A percentile compares a stretch with the other conserved stretches of the same genome.
Evolutionary conservation across 306 rosid species (phyloP).

Genomic region (Lagenaria siceraria): DNA sequence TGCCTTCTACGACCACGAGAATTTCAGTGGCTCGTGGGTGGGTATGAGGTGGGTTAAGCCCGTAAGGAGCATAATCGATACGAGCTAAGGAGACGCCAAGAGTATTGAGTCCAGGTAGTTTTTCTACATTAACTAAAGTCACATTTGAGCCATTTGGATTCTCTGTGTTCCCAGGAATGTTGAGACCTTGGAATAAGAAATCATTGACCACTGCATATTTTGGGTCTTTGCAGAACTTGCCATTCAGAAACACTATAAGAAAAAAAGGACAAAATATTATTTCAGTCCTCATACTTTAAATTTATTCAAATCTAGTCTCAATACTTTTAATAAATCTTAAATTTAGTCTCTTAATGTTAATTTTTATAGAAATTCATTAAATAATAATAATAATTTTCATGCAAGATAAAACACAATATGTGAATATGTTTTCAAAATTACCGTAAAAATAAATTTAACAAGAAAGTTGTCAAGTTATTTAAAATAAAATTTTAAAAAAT

Average conservation of each 20-base stretch:
- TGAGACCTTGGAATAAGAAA: constrained; percentile 4
- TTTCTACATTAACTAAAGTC: constrained; percentile 2
- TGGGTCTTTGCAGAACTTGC: constrained; percentile 10
- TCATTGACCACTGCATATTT: background rate
- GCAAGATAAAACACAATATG: too few species aligned
- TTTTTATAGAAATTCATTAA: too few species aligned
- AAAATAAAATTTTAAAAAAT: too few species aligned
- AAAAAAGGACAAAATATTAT: too few species aligned
- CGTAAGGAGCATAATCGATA: constrained; percentile 6
- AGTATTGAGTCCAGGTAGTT: constrained; percentile 8
- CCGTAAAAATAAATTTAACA: too few species aligned
- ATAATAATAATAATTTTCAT: too few species aligned
- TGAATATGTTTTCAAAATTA: too few species aligned
- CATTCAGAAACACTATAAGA: constrained; percentile 1
- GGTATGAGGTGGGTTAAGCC: constrained; percentile 2
- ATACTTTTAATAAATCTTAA: too few species aligned
- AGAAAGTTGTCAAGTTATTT: too few species aligned
- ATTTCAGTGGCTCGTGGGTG: constrained; percentile 9
- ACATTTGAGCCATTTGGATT: constrained; percentile 5
- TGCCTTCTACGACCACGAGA: constrained; percentile 6
- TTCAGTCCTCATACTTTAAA: too few species aligned
- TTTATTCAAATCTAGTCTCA: too few species aligned
- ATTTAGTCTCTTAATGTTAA: too few species aligned
- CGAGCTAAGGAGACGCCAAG: constrained; percentile 11
- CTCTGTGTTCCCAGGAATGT: background rate